Evolutionary conservation across 352 stramenopile species (phyloP).

Genomic region (Phytophthora ramorum): DNA sequence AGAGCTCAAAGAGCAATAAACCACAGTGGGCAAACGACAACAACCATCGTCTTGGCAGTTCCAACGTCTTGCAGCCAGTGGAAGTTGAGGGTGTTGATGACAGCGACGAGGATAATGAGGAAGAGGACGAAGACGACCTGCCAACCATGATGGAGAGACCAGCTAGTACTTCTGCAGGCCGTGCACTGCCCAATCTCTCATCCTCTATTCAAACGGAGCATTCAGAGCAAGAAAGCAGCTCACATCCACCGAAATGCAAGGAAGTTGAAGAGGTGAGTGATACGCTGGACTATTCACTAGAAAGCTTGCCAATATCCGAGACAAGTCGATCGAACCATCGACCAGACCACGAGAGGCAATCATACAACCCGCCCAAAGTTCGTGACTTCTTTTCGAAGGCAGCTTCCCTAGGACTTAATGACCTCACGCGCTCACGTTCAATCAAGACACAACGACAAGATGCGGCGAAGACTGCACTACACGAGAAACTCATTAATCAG

Average conservation of each 20-base stretch:
- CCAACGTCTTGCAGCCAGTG: slow-evolving; percentile 1
- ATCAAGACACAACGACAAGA: slow-evolving; percentile 21
- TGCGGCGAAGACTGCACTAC: slow-evolving; percentile 39
- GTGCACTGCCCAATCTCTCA: slow-evolving; percentile 4
- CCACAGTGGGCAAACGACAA: slow-evolving; percentile 1
- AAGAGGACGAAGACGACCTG: slow-evolving; percentile 59
- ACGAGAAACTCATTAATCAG: slow-evolving; percentile 71
- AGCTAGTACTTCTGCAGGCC: background rate
- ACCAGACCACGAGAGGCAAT: slow-evolving; percentile 3
- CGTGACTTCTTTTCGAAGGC: slow-evolving; percentile 26
- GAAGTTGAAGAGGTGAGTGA: slow-evolving; percentile 1
- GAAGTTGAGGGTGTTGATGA: background rate
- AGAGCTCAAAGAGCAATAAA: slow-evolving; percentile 14
- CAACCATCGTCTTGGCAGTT: background rate
- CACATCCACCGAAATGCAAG: background rate
- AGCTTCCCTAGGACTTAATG: slow-evolving; percentile 13
- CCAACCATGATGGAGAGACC: slow-evolving; percentile 63
- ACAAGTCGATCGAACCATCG: background rate
- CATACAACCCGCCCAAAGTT: slow-evolving; percentile 6
- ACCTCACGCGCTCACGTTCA: slow-evolving; percentile 24
- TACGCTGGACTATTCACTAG: slow-evolving; percentile 9
- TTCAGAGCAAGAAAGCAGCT: slow-evolving; percentile 17
- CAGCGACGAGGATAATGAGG: slow-evolving; percentile 25
- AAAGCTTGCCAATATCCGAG: slow-evolving; percentile 9
- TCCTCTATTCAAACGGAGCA: slow-evolving; percentile 33